Base-by-base conservation (phyloP, 2,329 filamentous ascomycete genomes). In the Furcasterigmium furcatum region DNA sequence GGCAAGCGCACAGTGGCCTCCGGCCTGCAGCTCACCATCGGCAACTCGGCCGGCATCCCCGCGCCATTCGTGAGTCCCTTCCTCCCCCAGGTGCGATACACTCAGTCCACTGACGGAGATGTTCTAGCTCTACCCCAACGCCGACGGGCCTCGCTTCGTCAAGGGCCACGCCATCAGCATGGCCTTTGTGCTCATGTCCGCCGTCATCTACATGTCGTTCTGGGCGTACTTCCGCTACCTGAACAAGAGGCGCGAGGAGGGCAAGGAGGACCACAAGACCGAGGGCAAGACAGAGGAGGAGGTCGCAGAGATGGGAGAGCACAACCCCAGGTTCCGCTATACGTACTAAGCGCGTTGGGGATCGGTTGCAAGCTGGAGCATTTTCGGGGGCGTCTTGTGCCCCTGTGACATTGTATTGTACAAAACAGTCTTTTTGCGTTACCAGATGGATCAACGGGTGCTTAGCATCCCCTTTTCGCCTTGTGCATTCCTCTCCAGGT, bases 11-110 rank as follows among this genome's bases (percentile, higher is more conserved):
- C 82, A 0, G 78, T 78, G 3, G 82, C 79, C 0, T 79, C 76
- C 0, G 83, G 80, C 0, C 49, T 85, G 22, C 80, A 85, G 58
- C 63, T 85, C n/a, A 82, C 74, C 2, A 74, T 84, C 46, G 82
- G 81, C 10, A 86, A 87, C 54, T 71, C 74, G 45, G 74, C 76
- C 9, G 82, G 82, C 4, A 81, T 86, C 24, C 80, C 84, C 66
- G 74, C 78, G 4, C 77, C 79, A 3, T 85, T 84, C 36, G 39
- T 41, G 19, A 41, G 39, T 29, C 14, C 3, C 16, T 13, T 16
- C 1, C 8, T 34, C 16, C 9, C 2, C 2, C 34, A 36, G 34
- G 12, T 13, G 5, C 34, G 5, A 7, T 22, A 12, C 8, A 2
- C 14, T 16, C 30, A 12, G 24, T 36, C 18, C 34, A 9, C n/a